These are phyloP conservation scores for Fusarium goolgardi DNA, from an alignment of 2,329 filamentous ascomycete species.

Conservation along the genomic window DNA sequence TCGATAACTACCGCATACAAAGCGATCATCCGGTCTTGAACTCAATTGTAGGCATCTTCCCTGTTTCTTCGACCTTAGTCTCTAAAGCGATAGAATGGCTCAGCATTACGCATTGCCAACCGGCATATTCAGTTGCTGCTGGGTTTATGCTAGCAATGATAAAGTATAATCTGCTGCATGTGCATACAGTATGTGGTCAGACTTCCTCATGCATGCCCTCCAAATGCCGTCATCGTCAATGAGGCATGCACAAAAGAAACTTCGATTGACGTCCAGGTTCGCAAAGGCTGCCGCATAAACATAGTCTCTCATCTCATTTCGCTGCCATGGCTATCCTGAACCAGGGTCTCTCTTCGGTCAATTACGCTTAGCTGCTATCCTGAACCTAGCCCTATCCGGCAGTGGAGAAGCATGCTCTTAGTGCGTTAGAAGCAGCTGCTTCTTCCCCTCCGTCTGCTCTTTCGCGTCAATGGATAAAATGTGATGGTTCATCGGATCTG, in stretches of 20 bases:
- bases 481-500: conserved; percentile 30
- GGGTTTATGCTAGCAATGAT: conserved; percentile 28
- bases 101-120: conserved; percentile 13
- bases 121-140: conserved; percentile 18
- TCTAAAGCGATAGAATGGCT: conserved; percentile 8
- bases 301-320: conserved; percentile 41
- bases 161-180: conserved; percentile 14
- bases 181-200: conserved; percentile 15
- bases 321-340: conserved; percentile 30
- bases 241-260: conserved; percentile 3
- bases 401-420: conserved; percentile 1
- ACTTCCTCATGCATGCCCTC: conserved; percentile 2
- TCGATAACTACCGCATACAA: conserved; percentile 3
- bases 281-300: conserved; percentile 34
- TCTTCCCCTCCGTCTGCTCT: conserved; percentile 2
- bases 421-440: conserved; percentile 4
- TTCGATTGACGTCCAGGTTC: conserved; percentile 4
- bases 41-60: conserved; percentile 18
- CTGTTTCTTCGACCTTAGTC: conserved; percentile 18
- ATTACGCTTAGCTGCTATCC: conserved; percentile 32
- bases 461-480: conserved; percentile 7
- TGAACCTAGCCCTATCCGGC: conserved; percentile 13
- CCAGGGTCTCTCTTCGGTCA: conserved; percentile 30
- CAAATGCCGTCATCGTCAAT: conserved; percentile 33
- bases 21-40: not conserved